phyloP scores from a whole-genome alignment of 495 filamentous ascomycete species.

The Xylaria cubensis region DNA sequence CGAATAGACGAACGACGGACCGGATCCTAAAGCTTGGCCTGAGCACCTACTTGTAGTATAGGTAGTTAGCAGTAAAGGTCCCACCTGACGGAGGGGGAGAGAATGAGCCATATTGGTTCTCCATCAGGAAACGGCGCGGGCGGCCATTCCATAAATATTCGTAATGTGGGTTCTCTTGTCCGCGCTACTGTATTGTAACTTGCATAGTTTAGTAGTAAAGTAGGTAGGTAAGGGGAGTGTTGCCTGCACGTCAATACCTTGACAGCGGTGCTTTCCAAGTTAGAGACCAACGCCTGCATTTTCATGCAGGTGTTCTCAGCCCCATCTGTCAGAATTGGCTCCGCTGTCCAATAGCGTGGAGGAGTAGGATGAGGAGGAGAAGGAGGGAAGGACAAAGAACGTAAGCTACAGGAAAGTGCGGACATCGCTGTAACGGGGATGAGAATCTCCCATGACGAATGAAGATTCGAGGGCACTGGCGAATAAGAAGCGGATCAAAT shows the following conservation, averaged over 20 bases:
- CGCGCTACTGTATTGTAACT: not conserved
- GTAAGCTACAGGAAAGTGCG: not conserved
- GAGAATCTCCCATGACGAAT: not conserved
- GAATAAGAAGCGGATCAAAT: not conserved
- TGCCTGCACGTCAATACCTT: slow-evolving; percentile 1
- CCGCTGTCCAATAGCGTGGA: not conserved
- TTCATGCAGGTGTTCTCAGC: not conserved
- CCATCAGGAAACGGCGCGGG: not conserved
- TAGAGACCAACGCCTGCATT: not conserved
- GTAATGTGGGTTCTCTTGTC: not conserved
- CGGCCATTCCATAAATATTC: not conserved
- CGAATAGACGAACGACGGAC: slow-evolving; percentile 8
- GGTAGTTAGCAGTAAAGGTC: not conserved
- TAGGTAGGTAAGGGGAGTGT: not conserved
- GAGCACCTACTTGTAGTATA: not conserved
- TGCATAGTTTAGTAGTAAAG: not conserved
- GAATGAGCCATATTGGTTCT: not conserved
- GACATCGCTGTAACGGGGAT: not conserved
- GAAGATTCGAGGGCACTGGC: not conserved
- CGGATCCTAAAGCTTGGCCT: slow-evolving; percentile 12
- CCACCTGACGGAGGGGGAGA: not conserved
- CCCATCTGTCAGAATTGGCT: not conserved
- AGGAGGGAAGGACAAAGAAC: not conserved
- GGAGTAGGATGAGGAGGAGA: not conserved
- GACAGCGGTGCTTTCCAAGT: not conserved